Percentiles rank a stretch among this genome's conserved stretches.
phyloP scores from a whole-genome alignment of 139 green algal species.

The Chlamydomonas urium region DNA sequence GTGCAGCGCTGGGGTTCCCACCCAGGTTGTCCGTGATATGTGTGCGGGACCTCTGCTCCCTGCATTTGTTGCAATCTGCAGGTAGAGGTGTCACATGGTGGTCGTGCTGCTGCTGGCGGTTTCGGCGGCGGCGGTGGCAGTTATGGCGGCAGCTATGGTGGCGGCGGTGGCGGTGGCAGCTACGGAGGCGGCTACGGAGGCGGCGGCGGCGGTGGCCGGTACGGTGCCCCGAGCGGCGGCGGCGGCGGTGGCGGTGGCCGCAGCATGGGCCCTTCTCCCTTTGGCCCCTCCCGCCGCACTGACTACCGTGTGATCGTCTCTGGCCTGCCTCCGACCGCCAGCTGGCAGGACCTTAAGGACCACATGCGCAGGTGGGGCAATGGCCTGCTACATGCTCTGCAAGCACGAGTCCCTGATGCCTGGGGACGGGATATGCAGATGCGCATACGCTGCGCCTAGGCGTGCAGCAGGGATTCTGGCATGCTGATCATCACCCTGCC shows the following conservation, averaged over 20 bases:
- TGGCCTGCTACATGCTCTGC: too few species aligned
- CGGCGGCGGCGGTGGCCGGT: not conserved
- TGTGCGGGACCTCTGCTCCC: not conserved
- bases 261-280: constrained; percentile 34
- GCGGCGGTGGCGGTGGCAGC: constrained; percentile 12
- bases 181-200: not conserved
- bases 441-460: too few species aligned
- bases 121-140: constrained; percentile 2
- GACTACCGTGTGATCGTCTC: constrained; percentile 71
- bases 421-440: too few species aligned
- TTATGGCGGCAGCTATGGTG: constrained; percentile 12
- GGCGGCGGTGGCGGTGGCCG: constrained; percentile 21
- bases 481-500: too few species aligned
- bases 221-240: not conserved
- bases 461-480: too few species aligned
- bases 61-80: constrained; percentile 2
- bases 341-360: constrained; percentile 95
- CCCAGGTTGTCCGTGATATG: not conserved
- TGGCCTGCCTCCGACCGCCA: constrained; percentile 72
- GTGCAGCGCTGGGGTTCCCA: not conserved
- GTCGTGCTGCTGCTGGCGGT: constrained; percentile 1
- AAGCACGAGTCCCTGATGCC: too few species aligned
- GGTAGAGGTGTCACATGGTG: constrained; percentile 30
- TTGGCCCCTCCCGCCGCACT: constrained; percentile 40
- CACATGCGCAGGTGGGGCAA: constrained; percentile 66